Percentiles rank a stretch among this genome's conserved stretches.
These are phyloP conservation scores for Backusella westeae DNA, from an alignment of 192 early-diverging fungal species.

Conservation along the genomic window DNA sequence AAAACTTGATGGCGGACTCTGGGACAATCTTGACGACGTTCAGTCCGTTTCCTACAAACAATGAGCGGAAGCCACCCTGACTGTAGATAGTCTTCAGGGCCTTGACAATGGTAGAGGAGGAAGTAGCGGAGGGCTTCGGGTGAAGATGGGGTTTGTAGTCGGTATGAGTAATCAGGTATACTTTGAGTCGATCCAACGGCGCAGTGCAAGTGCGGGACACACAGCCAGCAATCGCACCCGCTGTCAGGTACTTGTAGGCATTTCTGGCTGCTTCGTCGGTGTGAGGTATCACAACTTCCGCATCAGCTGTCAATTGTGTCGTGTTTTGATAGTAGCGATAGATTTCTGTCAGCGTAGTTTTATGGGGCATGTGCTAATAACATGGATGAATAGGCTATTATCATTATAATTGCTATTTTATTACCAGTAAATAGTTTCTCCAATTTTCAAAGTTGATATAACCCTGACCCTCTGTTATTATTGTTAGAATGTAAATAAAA, in stretches of 20 bases:
- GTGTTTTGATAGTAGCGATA: constrained; percentile 57
- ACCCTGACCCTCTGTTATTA: constrained; percentile 45
- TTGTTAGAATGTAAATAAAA: background rate
- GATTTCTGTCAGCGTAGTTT: constrained; percentile 57
- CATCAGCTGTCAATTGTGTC: constrained; percentile 60
- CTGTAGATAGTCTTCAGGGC: constrained; percentile 55
- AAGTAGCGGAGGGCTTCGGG: constrained; percentile 16
- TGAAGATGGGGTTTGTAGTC: constrained; percentile 10
- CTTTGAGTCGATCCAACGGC: constrained; percentile 70
- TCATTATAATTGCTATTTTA: background rate
- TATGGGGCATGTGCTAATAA: constrained; percentile 53
- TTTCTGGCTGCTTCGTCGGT: constrained; percentile 41
- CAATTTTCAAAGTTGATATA: constrained; percentile 64
- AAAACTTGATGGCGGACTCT: constrained; percentile 74
- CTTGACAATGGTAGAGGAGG: constrained; percentile 22
- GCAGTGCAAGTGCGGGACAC: constrained; percentile 70
- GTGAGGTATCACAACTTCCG: constrained; percentile 60
- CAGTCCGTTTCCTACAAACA: constrained; percentile 74
- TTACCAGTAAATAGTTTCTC: constrained; percentile 58
- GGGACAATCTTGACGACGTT: constrained; percentile 77
- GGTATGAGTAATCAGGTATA: constrained; percentile 50
- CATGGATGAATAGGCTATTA: constrained; percentile 13
- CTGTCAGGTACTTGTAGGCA: constrained; percentile 60
- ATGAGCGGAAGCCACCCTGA: constrained; percentile 64
- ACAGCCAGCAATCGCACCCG: constrained; percentile 70